These are phyloP conservation scores for Annulohypoxylon truncatum DNA, from an alignment of 2,329 filamentous ascomycete genomes.

Conservation along the genomic window DNA sequence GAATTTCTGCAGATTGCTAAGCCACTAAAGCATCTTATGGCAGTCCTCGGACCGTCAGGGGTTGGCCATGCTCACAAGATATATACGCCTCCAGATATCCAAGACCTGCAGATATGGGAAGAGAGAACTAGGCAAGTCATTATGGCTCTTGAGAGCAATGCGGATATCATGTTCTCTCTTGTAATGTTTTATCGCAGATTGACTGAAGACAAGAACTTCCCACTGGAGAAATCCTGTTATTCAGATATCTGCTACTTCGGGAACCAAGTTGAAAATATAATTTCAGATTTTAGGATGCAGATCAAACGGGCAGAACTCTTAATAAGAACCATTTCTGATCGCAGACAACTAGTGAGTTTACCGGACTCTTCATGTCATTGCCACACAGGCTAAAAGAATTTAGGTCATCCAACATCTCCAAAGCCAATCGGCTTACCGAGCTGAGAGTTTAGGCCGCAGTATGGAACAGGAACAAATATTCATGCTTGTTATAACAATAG, in stretches of 20 bases:
- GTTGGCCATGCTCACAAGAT: conserved; percentile 26
- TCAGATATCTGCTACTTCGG: conserved; percentile 46
- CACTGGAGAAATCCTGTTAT: conserved; percentile 30
- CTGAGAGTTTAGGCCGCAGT: conserved; percentile 40
- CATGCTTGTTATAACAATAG: conserved; percentile 47
- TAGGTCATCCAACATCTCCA: conserved; percentile 52
- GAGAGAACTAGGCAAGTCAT: conserved; percentile 53
- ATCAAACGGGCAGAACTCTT: conserved; percentile 51
- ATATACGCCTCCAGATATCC: conserved; percentile 48
- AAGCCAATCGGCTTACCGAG: conserved; percentile 48
- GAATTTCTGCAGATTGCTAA: conserved; percentile 8
- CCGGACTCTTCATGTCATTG: too few species aligned
- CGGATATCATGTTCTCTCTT: conserved; percentile 51
- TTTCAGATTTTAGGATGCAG: conserved; percentile 53
- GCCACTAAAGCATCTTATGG: conserved; percentile 38
- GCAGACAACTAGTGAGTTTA: conserved; percentile 50
- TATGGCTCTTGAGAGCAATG: conserved; percentile 54
- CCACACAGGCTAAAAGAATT: not conserved
- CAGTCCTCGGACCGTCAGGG: conserved; percentile 37
- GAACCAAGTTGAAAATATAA: conserved; percentile 50
- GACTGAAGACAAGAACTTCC: conserved; percentile 42
- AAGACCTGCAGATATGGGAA: conserved; percentile 52
- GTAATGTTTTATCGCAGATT: conserved; percentile 47
- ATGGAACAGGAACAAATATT: conserved; percentile 40
- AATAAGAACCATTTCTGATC: conserved; percentile 50